Evolutionary conservation across 2,329 filamentous ascomycete genomes (phyloP).

Genomic region (Anthostomella pinea): DNA sequence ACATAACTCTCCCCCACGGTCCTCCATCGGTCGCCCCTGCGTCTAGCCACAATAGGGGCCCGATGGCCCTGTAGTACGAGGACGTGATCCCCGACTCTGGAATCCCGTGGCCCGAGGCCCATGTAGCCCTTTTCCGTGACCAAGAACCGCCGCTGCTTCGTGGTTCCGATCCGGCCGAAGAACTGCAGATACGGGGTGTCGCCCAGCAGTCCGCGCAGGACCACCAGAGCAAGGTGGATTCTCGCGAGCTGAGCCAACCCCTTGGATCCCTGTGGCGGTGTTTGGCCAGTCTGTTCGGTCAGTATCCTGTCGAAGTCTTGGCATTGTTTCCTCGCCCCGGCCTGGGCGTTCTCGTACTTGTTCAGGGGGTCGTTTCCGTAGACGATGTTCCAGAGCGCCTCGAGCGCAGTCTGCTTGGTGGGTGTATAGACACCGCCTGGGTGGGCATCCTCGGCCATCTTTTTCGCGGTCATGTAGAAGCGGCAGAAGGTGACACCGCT

Average conservation of each 20-base stretch:
- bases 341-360: conserved; percentile 4
- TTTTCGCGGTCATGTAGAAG: conserved; percentile 8
- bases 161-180: conserved; percentile 4
- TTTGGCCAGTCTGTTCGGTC: background rate
- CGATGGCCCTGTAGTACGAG: conserved; percentile 11
- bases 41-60: conserved; percentile 10
- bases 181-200: conserved; percentile 6
- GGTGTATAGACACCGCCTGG: conserved; percentile 3
- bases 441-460: conserved; percentile 4
- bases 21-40: conserved; percentile 6
- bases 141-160: conserved; percentile 10
- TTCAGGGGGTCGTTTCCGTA: conserved; percentile 1
- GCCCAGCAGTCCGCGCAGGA: conserved; percentile 1
- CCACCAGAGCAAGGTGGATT: conserved; percentile 1
- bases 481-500: conserved; percentile 8
- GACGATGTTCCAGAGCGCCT: conserved; percentile 11
- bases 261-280: too few species aligned
- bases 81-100: conserved; percentile 7
- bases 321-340: conserved; percentile 5
- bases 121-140: conserved; percentile 13
- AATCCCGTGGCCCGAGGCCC: conserved; percentile 9
- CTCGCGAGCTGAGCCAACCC: background rate
- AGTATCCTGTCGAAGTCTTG: conserved; percentile 7
- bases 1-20: conserved; percentile 13
- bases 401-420: conserved; percentile 6